phyloP scores from a whole-genome alignment of 208 protist genomes.

The Trypanosoma boissoni region DNA sequence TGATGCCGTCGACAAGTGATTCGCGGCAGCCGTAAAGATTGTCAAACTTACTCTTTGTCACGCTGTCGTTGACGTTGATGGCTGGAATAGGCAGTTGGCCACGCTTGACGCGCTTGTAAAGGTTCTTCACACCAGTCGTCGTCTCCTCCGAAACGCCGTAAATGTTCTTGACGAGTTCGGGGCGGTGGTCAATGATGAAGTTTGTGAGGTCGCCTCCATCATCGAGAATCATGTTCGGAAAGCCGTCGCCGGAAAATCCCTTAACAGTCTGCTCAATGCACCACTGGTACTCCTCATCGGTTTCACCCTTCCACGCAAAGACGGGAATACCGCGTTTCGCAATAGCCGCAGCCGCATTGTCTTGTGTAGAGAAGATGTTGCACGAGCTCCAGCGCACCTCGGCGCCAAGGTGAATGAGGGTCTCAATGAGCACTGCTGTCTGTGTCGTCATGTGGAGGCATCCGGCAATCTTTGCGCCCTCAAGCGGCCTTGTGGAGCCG shows the following conservation, averaged over 20 bases:
- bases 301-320: constrained; percentile 99
- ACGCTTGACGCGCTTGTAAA: constrained; percentile 96
- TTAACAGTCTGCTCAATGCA: constrained; percentile 96
- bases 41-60: constrained; percentile 99
- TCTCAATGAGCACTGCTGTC: constrained; percentile 99
- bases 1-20: constrained; percentile 99
- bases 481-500: constrained; percentile 91
- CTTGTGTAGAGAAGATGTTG: constrained; percentile 99
- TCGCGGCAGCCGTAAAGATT: constrained; percentile 99
- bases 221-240: constrained; percentile 98
- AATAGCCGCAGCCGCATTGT: constrained; percentile 82
- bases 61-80: constrained; percentile 99
- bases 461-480: constrained; percentile 97
- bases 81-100: constrained; percentile 97
- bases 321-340: constrained; percentile 94
- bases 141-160: constrained; percentile 99
- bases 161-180: constrained; percentile 91
- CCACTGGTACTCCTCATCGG: constrained; percentile 99
- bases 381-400: constrained; percentile 96
- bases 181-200: constrained; percentile 94
- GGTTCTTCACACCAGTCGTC: constrained; percentile 99
- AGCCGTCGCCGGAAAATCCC: constrained; percentile 82
- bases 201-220: constrained; percentile 99
- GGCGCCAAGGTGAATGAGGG: constrained; percentile 96
- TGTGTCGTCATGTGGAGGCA: constrained; percentile 99